Base-by-base conservation (phyloP, 2,329 filamentous ascomycete species). In the Aspergillus sp. region DNA sequence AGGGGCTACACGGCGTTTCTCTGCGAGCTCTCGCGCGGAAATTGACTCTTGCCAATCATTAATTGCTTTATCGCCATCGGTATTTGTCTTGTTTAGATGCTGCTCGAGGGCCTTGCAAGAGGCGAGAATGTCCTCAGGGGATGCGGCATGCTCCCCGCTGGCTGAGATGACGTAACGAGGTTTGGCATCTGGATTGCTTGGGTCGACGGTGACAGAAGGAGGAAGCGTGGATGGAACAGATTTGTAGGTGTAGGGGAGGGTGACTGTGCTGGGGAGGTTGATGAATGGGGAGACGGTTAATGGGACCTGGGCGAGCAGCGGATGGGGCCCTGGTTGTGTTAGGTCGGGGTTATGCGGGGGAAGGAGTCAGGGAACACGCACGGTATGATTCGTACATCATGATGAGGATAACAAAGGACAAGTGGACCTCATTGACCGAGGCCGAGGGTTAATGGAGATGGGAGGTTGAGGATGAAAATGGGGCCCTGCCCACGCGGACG, bases 271-370 rank as follows among this genome's bases (percentile, higher is more conserved):
- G 11, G 95, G 95, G 33, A 99, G 88, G 59, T 89, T 90, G 68
- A 98, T 86, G 79, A 97, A 97, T 24, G 95, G 95, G 3, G 93
- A 97, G 45, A 98, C 92, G 50, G 92, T 96, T 55, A 99, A 80
- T 31, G 95, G 92, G 41, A 98, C 87, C 78, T 99, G 95, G 64
- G 93, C 90, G 47, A 99, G 86, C 63, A 97, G 86, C 15, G 89
- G 90, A 77, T 97, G 92, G 15, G 91, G 87, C 64, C 84, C 89
- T 91, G 62, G 17, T 31, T 39, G 19, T 23, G 46, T 61, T 45
- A 58, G 45, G n/a, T 57, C 23, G 40, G 49, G 17, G 40, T 31
- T 41, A 31, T n/a, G 37, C n/a, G 39, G n/a, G 39, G 37, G 23
- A 24, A 21, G 33, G 11, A 19, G 40, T 37, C 35, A 37, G 21